Conservation (phyloP, 2,329 filamentous ascomycete species). For the Diplocarpon mali region DNA sequence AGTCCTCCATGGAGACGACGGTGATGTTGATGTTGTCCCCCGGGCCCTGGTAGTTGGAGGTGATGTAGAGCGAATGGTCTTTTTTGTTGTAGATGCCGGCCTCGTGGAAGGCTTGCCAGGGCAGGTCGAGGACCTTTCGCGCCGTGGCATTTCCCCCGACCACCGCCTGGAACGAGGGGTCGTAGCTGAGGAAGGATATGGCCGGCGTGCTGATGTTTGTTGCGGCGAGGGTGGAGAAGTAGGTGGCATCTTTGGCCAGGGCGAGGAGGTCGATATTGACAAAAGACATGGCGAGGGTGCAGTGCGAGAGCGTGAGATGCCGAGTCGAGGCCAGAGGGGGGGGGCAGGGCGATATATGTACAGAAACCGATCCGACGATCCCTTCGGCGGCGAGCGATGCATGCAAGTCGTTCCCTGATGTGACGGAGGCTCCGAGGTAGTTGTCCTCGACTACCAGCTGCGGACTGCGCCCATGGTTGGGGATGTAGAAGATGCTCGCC, state of each 20-base stretch:
- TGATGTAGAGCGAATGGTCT: conserved; percentile 4
- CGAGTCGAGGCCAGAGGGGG: too few relatives aligned
- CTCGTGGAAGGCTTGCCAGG: conserved; percentile 6
- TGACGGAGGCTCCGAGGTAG: too few relatives aligned
- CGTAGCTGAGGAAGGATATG: conserved; percentile 3
- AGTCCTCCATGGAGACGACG: conserved; percentile 3
- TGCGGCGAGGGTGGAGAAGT: conserved; percentile 1
- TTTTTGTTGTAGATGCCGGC: conserved; percentile 6
- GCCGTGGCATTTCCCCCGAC: conserved; percentile 2
- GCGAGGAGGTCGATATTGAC: conserved; percentile 3
- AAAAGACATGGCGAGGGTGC: not conserved
- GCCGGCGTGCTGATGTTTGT: conserved; percentile 1
- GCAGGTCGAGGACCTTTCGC: conserved; percentile 4
- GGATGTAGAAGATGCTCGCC: too few relatives aligned
- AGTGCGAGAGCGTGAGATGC: too few relatives aligned
- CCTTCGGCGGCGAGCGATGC: too few relatives aligned
- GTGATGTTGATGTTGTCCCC: conserved; percentile 5
- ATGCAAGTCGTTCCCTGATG: too few relatives aligned
- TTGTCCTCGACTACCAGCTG: too few relatives aligned
- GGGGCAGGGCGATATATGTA: too few relatives aligned
- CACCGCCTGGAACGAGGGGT: not conserved
- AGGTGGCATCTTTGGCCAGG: conserved; percentile 5
- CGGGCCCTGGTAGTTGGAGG: conserved; percentile 1
- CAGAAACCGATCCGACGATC: too few relatives aligned
- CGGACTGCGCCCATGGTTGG: too few relatives aligned